Conservation (phyloP, 352 stramenopile genomes). For the Phytophthora melonis region DNA sequence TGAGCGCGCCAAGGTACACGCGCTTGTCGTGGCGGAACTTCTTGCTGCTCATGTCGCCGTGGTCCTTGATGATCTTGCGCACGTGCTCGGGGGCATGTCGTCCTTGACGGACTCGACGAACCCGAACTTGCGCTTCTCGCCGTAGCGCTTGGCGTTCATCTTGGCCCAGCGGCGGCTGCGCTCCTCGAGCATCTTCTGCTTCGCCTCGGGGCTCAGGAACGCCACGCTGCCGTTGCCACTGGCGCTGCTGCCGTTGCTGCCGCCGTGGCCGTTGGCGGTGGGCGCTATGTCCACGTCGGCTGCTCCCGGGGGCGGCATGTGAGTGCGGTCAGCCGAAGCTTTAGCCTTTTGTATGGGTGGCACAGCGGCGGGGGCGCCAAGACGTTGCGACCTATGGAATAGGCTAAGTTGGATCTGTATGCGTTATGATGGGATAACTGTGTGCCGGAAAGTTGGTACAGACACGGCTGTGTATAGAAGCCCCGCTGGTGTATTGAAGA, state of each 20-base stretch:
- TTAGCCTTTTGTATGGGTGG: slow-evolving; percentile 34
- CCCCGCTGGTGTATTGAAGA: slow-evolving; percentile 6
- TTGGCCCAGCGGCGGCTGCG: slow-evolving; percentile 86
- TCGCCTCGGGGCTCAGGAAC: slow-evolving; percentile 57
- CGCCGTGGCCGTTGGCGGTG: slow-evolving; percentile 8
- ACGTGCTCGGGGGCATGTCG: slow-evolving; percentile 97
- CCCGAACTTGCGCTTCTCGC: slow-evolving; percentile 94
- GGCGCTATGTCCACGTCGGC: slow-evolving; percentile 6
- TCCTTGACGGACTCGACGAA: slow-evolving; percentile 93
- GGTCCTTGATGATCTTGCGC: slow-evolving; percentile 99
- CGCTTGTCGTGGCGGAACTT: slow-evolving; percentile 99
- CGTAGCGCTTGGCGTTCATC: slow-evolving; percentile 95
- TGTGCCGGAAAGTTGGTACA: not conserved
- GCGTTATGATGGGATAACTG: not conserved
- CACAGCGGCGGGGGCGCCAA: not conserved
- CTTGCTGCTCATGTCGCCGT: slow-evolving; percentile 99
- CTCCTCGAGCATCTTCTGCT: slow-evolving; percentile 78
- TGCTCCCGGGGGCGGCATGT: slow-evolving; percentile 37
- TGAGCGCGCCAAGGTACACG: slow-evolving; percentile 99
- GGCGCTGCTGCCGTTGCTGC: slow-evolving; percentile 17
- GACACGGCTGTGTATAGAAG: not conserved
- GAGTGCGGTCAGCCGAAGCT: slow-evolving; percentile 1
- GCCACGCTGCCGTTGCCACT: not conserved
- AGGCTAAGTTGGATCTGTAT: slow-evolving; percentile 23
- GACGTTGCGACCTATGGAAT: not conserved